Evolutionary conservation across 148 eudicot genomes (phyloP).

Genomic region (Vaccinium corymbosum): DNA sequence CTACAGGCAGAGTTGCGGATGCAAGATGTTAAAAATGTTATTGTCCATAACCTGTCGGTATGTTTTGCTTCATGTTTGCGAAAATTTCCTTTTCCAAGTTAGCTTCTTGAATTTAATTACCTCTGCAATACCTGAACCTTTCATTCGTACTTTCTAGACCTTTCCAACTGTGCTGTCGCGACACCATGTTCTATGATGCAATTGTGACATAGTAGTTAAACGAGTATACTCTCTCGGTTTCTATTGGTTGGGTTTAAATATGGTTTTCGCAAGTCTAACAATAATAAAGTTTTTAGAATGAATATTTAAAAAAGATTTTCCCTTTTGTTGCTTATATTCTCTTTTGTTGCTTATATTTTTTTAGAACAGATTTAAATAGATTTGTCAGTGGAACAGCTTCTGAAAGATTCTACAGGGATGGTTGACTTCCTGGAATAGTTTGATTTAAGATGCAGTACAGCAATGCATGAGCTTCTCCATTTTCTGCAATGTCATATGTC

Average conservation of each 20-base stretch:
- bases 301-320: background rate
- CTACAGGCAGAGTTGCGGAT: slow-evolving; percentile 83
- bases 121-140: background rate
- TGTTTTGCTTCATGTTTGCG: slow-evolving; percentile 15
- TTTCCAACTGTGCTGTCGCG: background rate
- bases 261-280: background rate
- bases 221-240: background rate
- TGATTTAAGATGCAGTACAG: background rate
- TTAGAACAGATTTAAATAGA: background rate
- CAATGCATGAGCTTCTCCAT: background rate
- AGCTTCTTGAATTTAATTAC: background rate
- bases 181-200: background rate
- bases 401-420: background rate
- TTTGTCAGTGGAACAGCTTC: background rate
- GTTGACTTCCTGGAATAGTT: background rate
- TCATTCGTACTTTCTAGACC: background rate
- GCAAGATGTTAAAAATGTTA: slow-evolving; percentile 85
- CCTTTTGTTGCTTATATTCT: background rate
- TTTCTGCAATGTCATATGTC: background rate
- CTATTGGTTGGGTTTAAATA: background rate
- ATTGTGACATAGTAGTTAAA: background rate
- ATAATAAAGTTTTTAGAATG: background rate
- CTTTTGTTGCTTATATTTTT: background rate
- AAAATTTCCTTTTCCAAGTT: background rate
- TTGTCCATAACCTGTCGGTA: slow-evolving; percentile 95